Evolutionary conservation across 768 basidiomycete genomes (phyloP).

Genomic region (Rhodosporidiobolus sp.): DNA sequence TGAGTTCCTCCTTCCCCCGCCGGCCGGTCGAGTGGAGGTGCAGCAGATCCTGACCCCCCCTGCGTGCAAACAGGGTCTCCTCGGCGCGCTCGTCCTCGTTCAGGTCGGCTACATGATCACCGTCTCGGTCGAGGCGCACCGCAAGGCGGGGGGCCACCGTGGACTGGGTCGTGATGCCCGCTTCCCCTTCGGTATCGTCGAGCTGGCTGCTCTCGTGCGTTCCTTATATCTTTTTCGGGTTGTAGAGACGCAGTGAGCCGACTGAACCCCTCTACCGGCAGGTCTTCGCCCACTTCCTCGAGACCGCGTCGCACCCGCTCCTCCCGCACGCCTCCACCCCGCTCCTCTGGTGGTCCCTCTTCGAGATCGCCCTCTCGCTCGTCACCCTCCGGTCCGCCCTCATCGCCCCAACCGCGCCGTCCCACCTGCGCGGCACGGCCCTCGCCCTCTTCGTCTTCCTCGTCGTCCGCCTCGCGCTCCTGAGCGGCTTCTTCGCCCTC

Average conservation of each 20-base stretch:
- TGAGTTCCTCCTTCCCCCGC: constrained; percentile 1
- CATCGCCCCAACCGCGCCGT: constrained; percentile 35
- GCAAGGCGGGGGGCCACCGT: not conserved
- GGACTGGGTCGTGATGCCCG: not conserved
- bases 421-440: constrained; percentile 43
- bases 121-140: constrained; percentile 20
- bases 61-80: not conserved
- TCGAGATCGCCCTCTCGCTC: constrained; percentile 56
- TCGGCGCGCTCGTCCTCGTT: not conserved
- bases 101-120: constrained; percentile 25
- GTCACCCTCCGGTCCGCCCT: constrained; percentile 63
- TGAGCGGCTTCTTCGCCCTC: constrained; percentile 57
- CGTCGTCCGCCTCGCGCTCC: constrained; percentile 53
- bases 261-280: not conserved
- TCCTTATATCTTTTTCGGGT: not conserved
- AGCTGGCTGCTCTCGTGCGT: constrained; percentile 20
- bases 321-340: constrained; percentile 50
- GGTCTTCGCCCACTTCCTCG: constrained; percentile 32
- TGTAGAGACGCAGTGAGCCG: too few relatives aligned
- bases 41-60: not conserved
- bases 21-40: constrained; percentile 1
- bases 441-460: constrained; percentile 47
- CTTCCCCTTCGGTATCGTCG: constrained; percentile 24
- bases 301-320: constrained; percentile 34
- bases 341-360: constrained; percentile 78